Percentiles rank a stretch among this genome's conserved stretches.
Conservation (phyloP, 192 early-diverging fungal genomes). For the Podila horticola region DNA sequence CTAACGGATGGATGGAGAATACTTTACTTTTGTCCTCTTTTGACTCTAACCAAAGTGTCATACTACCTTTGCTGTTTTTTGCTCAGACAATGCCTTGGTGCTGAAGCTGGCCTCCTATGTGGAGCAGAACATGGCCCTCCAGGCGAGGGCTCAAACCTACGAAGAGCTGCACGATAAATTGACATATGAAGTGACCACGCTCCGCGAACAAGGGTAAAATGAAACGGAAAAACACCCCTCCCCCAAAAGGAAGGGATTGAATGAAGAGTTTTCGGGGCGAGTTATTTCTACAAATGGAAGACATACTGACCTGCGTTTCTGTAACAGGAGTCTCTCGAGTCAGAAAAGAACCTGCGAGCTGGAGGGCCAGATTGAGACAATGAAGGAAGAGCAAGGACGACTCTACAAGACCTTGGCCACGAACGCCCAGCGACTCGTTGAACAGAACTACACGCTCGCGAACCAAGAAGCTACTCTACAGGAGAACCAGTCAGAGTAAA, state of each 20-base stretch:
- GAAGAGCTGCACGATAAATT: constrained; percentile 52
- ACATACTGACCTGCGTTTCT: background rate
- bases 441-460: constrained; percentile 82
- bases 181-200: constrained; percentile 41
- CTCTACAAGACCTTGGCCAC: constrained; percentile 89
- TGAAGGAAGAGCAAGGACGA: constrained; percentile 88
- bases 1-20: background rate
- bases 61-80: background rate
- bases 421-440: constrained; percentile 90
- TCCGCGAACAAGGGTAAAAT: constrained; percentile 54
- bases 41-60: too few species aligned
- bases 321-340: constrained; percentile 54
- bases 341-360: constrained; percentile 77
- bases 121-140: constrained; percentile 51
- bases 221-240: too few species aligned
- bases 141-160: constrained; percentile 23
- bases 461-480: constrained; percentile 64
- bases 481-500: constrained; percentile 73
- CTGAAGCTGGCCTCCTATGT: constrained; percentile 50
- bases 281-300: background rate
- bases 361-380: constrained; percentile 71
- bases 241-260: too few species aligned
- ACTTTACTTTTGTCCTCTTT: too few species aligned
- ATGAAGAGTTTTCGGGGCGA: too few species aligned
- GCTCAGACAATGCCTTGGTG: constrained; percentile 57